Conservation (phyloP, 495 filamentous ascomycete species). For the Podospora comata region DNA sequence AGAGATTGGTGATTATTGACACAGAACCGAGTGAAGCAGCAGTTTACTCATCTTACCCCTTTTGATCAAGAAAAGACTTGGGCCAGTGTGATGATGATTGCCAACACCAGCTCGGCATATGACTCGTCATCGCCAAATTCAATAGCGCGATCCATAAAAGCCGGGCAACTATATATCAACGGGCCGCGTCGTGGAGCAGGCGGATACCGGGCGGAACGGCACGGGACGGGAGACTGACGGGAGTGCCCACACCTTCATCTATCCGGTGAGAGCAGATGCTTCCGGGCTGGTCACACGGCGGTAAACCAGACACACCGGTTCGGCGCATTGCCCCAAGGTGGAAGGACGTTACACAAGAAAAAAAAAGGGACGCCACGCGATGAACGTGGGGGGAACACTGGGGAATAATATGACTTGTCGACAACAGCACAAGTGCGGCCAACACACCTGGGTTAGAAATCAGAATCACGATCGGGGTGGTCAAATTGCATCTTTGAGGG, state of each 20-base stretch:
- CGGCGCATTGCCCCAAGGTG: background rate
- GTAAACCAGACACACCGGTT: slow-evolving; percentile 1
- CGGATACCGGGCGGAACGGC: slow-evolving; percentile 9
- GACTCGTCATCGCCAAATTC: background rate
- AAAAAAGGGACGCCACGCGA: background rate
- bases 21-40: too few species aligned
- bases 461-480: background rate
- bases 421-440: background rate
- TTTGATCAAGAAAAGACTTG: too few species aligned
- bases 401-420: background rate
- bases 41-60: too few species aligned
- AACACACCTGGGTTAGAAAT: slow-evolving; percentile 3
- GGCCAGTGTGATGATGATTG: too few species aligned
- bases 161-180: background rate
- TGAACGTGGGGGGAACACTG: background rate
- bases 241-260: slow-evolving; percentile 7
- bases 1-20: too few species aligned
- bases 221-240: slow-evolving; percentile 22
- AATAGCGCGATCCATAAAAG: background rate
- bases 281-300: background rate
- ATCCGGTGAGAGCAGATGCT: background rate
- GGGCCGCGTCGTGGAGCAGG: background rate
- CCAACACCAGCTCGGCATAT: too few species aligned
- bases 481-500: slow-evolving; percentile 4
- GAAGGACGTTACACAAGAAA: slow-evolving; percentile 5